phyloP scores from a whole-genome alignment of 2,329 filamentous ascomycete species.

The Aspergillus viridinutans region DNA sequence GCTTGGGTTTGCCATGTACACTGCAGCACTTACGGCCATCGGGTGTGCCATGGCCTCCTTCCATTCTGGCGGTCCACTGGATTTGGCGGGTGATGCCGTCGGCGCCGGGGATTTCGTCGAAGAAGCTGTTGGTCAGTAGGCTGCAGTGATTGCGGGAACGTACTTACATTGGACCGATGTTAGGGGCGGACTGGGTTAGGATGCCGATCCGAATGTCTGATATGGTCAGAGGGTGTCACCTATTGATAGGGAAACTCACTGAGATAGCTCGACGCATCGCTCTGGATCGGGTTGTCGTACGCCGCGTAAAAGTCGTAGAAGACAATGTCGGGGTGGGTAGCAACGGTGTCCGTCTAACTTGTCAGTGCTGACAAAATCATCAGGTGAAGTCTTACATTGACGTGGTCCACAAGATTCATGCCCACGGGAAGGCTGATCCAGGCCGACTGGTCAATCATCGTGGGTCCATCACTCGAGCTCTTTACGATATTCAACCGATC shows the following conservation, averaged over 20 bases:
- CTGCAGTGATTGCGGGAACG: neutral
- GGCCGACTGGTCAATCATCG: slow-evolving; percentile 5
- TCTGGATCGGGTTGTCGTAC: slow-evolving; percentile 9
- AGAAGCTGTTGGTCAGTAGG: neutral
- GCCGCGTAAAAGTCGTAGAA: slow-evolving; percentile 8
- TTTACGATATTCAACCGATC: slow-evolving; percentile 5
- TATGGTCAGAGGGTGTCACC: neutral
- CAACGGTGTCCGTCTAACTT: slow-evolving; percentile 10
- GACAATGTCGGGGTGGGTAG: slow-evolving; percentile 9
- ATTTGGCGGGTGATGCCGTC: slow-evolving; percentile 6
- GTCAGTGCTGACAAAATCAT: no score
- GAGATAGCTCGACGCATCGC: slow-evolving; percentile 9
- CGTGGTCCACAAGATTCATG: slow-evolving; percentile 5
- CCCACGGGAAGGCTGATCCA: slow-evolving; percentile 9
- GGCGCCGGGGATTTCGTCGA: slow-evolving; percentile 7
- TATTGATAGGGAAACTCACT: neutral
- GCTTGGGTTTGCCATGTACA: neutral
- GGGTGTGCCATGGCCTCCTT: slow-evolving; percentile 6
- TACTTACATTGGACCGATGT: slow-evolving; percentile 13
- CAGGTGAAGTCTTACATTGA: no score
- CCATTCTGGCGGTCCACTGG: slow-evolving; percentile 12
- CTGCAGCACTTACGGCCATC: slow-evolving; percentile 7
- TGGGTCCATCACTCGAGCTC: slow-evolving; percentile 5
- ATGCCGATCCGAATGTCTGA: slow-evolving; percentile 9
- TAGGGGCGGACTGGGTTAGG: slow-evolving; percentile 13